These are phyloP conservation scores for Trametes polyzona DNA, from an alignment of 1,284 basidiomycete species.

Conservation along the genomic window DNA sequence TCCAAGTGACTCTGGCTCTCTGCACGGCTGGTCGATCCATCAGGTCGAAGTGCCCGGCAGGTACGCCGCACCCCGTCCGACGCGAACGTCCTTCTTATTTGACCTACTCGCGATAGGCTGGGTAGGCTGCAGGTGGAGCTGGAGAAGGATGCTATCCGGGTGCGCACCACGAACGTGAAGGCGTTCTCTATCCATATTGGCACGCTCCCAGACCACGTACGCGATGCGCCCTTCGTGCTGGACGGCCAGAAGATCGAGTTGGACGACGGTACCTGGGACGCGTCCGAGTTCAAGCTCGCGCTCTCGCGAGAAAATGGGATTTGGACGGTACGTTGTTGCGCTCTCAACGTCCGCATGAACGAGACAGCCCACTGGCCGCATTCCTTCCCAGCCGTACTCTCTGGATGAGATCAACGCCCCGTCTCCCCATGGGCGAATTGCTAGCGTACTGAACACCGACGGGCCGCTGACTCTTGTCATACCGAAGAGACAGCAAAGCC, in stretches of 20 bases:
- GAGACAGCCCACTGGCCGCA: not conserved
- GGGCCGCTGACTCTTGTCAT: slow-evolving; percentile 62
- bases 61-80: slow-evolving; percentile 45
- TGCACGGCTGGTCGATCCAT: slow-evolving; percentile 68
- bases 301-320: slow-evolving; percentile 3
- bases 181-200: slow-evolving; percentile 40
- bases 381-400: slow-evolving; percentile 5
- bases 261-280: slow-evolving; percentile 14
- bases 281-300: slow-evolving; percentile 2
- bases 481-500: slow-evolving; percentile 38
- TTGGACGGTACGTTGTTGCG: slow-evolving; percentile 13
- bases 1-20: slow-evolving; percentile 65
- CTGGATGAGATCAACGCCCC: not conserved
- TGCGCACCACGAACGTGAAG: slow-evolving; percentile 47
- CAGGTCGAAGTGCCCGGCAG: slow-evolving; percentile 61
- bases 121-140: slow-evolving; percentile 35
- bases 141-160: slow-evolving; percentile 26
- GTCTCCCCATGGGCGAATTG: slow-evolving; percentile 59
- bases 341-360: not conserved
- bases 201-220: slow-evolving; percentile 1
- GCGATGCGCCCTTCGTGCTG: slow-evolving; percentile 12
- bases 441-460: slow-evolving; percentile 59
- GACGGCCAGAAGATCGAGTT: slow-evolving; percentile 12
- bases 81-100: not conserved
- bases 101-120: slow-evolving; percentile 29